Conservation (phyloP, 345 rosid species). For the Dipteronia dyeriana region DNA sequence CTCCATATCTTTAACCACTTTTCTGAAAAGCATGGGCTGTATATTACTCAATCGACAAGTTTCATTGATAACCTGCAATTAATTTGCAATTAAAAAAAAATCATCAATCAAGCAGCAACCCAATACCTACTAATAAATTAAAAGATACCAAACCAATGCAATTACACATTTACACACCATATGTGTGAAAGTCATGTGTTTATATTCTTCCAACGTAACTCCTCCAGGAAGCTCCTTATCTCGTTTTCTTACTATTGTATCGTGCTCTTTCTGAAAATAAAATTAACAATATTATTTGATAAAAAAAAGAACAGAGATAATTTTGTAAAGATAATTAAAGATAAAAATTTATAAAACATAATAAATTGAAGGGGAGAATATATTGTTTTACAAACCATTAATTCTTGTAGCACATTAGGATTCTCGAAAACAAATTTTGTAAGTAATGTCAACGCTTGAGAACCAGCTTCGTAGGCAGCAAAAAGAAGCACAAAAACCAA, state of each 20-base stretch:
- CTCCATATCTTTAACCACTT: slow-evolving; percentile 37
- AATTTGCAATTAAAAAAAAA: too few species aligned
- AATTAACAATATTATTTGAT: neutral
- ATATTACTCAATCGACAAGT: slow-evolving; percentile 36
- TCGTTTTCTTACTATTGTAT: slow-evolving; percentile 27
- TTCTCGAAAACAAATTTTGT: slow-evolving; percentile 32
- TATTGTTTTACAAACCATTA: slow-evolving; percentile 10
- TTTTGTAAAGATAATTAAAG: too few species aligned
- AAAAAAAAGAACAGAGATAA: too few species aligned
- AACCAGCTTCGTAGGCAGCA: slow-evolving; percentile 41
- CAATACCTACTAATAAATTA: too few species aligned
- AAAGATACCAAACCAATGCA: neutral
- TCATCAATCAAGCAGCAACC: too few species aligned
- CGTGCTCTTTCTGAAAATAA: slow-evolving; percentile 39
- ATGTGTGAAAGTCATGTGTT: slow-evolving; percentile 45
- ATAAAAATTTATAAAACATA: too few species aligned
- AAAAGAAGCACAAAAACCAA: slow-evolving; percentile 31
- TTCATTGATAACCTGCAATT: slow-evolving; percentile 43
- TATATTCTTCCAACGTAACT: slow-evolving; percentile 50
- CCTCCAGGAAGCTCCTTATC: neutral
- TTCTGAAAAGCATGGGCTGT: slow-evolving; percentile 34
- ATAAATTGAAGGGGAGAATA: too few species aligned
- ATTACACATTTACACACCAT: slow-evolving; percentile 26
- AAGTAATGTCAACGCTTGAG: slow-evolving; percentile 30
- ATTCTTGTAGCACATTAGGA: slow-evolving; percentile 29